phyloP scores from a whole-genome alignment of 768 basidiomycete genomes.

The Terana coerulea region DNA sequence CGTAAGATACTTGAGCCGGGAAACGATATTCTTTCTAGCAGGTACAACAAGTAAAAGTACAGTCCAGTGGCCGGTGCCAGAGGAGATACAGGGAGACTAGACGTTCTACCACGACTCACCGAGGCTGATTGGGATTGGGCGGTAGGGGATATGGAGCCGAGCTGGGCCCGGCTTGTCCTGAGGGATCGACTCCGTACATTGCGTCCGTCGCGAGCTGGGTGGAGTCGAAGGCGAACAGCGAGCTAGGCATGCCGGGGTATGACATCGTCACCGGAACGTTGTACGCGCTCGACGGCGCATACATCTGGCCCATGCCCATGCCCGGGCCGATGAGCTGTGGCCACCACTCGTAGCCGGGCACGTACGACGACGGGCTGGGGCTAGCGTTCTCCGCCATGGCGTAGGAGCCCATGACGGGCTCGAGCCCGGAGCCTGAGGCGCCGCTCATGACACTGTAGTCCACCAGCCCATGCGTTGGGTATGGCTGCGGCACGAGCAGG shows the following conservation, averaged over 20 bases:
- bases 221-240: slow-evolving; percentile 21
- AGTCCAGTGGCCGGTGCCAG: neutral
- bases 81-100: neutral
- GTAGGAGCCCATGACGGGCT: neutral
- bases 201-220: slow-evolving; percentile 17
- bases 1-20: too few species aligned
- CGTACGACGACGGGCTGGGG: slow-evolving; percentile 11
- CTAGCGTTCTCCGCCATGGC: neutral
- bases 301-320: neutral
- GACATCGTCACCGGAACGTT: neutral
- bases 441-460: neutral
- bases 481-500: slow-evolving; percentile 10
- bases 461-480: slow-evolving; percentile 1
- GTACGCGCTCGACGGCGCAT: neutral
- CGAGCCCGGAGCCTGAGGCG: neutral
- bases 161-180: slow-evolving; percentile 6
- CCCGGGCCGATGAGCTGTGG: slow-evolving; percentile 16
- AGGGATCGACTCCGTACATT: slow-evolving; percentile 14
- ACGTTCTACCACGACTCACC: neutral
- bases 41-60: too few species aligned
- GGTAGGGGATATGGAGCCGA: neutral
- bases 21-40: too few species aligned
- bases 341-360: slow-evolving; percentile 27
- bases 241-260: slow-evolving; percentile 11
- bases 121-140: neutral